Conservation (phyloP, 306 rosid genomes). For the Lupinus albus region DNA sequence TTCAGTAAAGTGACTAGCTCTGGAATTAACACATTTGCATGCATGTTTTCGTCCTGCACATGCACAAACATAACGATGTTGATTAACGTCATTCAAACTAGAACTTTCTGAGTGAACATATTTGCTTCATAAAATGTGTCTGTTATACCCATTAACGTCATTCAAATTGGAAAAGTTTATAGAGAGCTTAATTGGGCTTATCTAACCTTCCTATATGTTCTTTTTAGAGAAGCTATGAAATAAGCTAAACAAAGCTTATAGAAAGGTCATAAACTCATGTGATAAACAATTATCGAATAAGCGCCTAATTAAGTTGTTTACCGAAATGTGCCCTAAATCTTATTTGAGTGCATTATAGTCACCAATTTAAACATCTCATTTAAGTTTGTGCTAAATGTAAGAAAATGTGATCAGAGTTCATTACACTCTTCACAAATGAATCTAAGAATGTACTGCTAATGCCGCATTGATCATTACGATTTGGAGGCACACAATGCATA, state of each 20-base stretch:
- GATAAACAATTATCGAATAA: too few species aligned
- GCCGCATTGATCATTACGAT: not conserved
- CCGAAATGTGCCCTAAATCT: too few species aligned
- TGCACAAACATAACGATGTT: slow-evolving; percentile 18
- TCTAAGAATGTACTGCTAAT: not conserved
- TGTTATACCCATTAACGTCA: too few species aligned
- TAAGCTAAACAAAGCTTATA: too few species aligned
- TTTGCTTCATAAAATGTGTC: not conserved
- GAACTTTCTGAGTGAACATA: not conserved
- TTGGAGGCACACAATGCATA: not conserved
- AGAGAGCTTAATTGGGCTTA: too few species aligned
- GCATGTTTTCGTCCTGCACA: slow-evolving; percentile 58
- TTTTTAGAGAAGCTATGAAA: too few species aligned
- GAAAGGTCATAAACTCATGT: too few species aligned
- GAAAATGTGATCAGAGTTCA: not conserved
- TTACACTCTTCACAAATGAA: not conserved
- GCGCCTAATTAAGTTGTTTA: too few species aligned
- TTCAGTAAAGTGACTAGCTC: slow-evolving; percentile 67
- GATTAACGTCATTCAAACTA: slow-evolving; percentile 5
- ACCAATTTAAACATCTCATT: not conserved
- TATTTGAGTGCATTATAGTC: too few species aligned
- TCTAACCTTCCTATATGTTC: too few species aligned
- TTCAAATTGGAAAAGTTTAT: too few species aligned
- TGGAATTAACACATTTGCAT: slow-evolving; percentile 60
- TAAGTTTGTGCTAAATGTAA: not conserved